Conservation (phyloP, 257 asterid genomes). For the Ilex aquifolium region DNA sequence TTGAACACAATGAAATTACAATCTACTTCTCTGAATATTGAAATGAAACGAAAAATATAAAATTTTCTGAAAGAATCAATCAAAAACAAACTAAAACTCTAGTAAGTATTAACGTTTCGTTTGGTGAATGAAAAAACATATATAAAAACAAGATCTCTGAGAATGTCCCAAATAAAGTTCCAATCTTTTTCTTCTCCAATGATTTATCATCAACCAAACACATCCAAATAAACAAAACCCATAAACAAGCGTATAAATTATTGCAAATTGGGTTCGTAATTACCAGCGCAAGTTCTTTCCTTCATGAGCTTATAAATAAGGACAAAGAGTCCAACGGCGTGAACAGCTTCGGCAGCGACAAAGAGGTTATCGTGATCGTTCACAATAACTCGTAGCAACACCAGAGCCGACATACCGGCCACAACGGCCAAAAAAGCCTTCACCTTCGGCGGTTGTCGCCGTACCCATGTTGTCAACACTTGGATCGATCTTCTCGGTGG, state of each 20-base stretch:
- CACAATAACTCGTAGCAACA: slow-evolving; percentile 58
- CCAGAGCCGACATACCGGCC: slow-evolving; percentile 62
- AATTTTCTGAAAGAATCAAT: too few relatives aligned
- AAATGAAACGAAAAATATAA: too few relatives aligned
- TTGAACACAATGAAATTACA: too few relatives aligned
- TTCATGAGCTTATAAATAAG: slow-evolving; percentile 68
- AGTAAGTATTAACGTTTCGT: too few relatives aligned
- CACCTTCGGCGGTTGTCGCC: slow-evolving; percentile 84
- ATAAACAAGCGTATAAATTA: neutral
- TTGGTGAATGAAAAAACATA: too few relatives aligned
- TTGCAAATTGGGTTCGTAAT: neutral
- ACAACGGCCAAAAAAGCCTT: slow-evolving; percentile 70
- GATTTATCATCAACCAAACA: neutral
- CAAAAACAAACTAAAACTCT: too few relatives aligned
- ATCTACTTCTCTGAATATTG: too few relatives aligned
- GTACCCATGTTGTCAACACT: slow-evolving; percentile 54
- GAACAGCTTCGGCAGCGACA: slow-evolving; percentile 78
- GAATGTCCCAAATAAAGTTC: too few relatives aligned
- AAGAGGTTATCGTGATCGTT: slow-evolving; percentile 76
- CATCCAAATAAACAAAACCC: neutral
- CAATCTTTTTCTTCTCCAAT: neutral
- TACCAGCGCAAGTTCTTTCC: slow-evolving; percentile 78
- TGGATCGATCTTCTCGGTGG: slow-evolving; percentile 60
- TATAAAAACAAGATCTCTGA: too few relatives aligned
- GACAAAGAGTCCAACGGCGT: slow-evolving; percentile 65